phyloP scores from a whole-genome alignment of 169 alveolate species.

The Eimeria sp. region DNA sequence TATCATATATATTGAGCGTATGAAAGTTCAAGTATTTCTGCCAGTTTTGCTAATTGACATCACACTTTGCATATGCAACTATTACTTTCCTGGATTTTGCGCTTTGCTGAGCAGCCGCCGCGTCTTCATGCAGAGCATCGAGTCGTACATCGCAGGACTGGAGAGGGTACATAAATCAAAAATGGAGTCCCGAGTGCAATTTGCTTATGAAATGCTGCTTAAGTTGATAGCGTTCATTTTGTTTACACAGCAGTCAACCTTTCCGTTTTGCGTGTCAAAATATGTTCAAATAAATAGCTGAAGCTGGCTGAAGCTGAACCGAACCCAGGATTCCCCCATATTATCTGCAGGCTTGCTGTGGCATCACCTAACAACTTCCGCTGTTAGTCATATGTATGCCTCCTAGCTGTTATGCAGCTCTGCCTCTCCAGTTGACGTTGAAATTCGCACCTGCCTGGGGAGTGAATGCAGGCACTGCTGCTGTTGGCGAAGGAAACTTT shows the following conservation, averaged over 20 bases:
- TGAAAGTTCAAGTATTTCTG: neutral
- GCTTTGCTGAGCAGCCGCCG: constrained; percentile 73
- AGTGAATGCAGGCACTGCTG: constrained; percentile 53
- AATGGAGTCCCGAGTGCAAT: neutral
- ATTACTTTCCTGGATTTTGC: neutral
- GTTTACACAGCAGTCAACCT: neutral
- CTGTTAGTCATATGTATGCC: neutral
- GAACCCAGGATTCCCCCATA: neutral
- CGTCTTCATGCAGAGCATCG: constrained; percentile 78
- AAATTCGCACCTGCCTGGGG: neutral
- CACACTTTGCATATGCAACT: no score
- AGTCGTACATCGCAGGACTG: constrained; percentile 78
- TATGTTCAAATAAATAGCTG: neutral
- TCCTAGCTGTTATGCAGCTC: neutral
- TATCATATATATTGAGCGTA: neutral
- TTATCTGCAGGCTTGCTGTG: no score
- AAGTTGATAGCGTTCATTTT: neutral
- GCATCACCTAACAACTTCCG: no score
- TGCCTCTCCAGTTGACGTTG: neutral
- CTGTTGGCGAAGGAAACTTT: constrained; percentile 75
- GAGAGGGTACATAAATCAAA: constrained; percentile 57
- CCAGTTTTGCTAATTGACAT: neutral
- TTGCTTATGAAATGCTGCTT: neutral
- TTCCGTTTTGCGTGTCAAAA: neutral
- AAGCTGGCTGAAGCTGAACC: neutral